A percentile compares a stretch with the other conserved stretches of the same genome.
Evolutionary conservation across 2,329 filamentous ascomycete species (phyloP).

Genomic region (Aspergillus niger): DNA sequence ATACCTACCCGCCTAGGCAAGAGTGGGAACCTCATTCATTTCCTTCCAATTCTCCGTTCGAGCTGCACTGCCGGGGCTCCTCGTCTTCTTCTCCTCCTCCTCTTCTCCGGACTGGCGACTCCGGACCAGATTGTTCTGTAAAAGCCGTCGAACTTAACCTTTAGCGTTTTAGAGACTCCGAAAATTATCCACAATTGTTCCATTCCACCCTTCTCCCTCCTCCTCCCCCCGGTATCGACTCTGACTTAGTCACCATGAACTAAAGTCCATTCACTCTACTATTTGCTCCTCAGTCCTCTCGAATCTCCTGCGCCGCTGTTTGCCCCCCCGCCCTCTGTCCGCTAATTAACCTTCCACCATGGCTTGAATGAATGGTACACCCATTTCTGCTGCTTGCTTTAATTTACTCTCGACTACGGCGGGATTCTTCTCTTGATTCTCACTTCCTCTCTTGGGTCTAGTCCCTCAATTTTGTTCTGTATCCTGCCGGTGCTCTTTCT

Average conservation of each 20-base stretch:
- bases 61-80: too few relatives aligned
- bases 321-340: background rate
- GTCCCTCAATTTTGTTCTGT: background rate
- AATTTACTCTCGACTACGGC: background rate
- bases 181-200: background rate
- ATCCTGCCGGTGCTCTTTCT: background rate
- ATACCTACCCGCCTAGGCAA: too few relatives aligned
- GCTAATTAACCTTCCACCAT: constrained; percentile 1
- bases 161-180: too few relatives aligned
- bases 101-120: background rate
- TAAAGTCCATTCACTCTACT: background rate
- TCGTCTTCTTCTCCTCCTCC: background rate
- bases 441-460: background rate
- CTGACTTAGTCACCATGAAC: too few relatives aligned
- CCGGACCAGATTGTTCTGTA: background rate
- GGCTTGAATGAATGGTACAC: background rate
- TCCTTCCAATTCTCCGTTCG: background rate
- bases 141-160: background rate
- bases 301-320: background rate
- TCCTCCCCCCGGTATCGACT: background rate
- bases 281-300: background rate
- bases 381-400: background rate
- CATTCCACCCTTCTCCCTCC: background rate
- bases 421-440: background rate
- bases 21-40: background rate